phyloP scores from a whole-genome alignment of 306 rosid species.

The Mucuna pruriens region DNA sequence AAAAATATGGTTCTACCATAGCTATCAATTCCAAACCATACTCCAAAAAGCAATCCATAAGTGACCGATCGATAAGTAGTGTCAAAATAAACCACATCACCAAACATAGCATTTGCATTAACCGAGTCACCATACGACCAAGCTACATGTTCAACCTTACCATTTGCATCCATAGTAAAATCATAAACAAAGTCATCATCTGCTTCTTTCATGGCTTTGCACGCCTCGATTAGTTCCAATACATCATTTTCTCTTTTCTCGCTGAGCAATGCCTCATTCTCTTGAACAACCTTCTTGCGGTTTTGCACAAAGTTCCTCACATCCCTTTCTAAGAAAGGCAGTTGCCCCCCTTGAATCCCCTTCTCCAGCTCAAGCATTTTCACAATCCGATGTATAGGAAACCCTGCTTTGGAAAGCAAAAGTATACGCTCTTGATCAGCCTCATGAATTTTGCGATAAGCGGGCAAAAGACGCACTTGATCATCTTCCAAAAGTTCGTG shows the following conservation, averaged over 20 bases:
- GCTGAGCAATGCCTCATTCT: conserved; percentile 77
- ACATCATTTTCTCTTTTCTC: conserved; percentile 89
- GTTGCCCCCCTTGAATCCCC: conserved; percentile 91
- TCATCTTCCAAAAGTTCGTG: conserved; percentile 97
- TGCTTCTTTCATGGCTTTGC: conserved; percentile 75
- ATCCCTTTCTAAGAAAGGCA: conserved; percentile 95
- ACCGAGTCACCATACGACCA: conserved; percentile 86
- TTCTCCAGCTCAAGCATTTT: conserved; percentile 95
- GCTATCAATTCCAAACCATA: conserved; percentile 93
- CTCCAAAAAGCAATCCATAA: conserved; percentile 88
- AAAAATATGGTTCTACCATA: conserved; percentile 83
- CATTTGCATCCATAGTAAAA: conserved; percentile 81
- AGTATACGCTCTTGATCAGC: conserved; percentile 92
- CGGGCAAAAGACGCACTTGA: conserved; percentile 93
- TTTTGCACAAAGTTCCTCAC: conserved; percentile 94
- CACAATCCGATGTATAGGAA: conserved; percentile 90
- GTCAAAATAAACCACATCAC: conserved; percentile 86
- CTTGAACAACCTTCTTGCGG: conserved; percentile 87
- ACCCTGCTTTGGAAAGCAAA: conserved; percentile 90
- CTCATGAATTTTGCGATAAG: conserved; percentile 88
- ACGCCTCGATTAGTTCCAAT: conserved; percentile 88
- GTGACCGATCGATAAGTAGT: conserved; percentile 77
- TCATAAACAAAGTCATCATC: conserved; percentile 77
- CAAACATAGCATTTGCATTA: conserved; percentile 67
- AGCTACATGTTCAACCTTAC: conserved; percentile 75